A percentile compares a stretch with the other conserved stretches of the same genome.
These are phyloP conservation scores for Anthoceros angustus DNA, from an alignment of 225 moss, liverwort and hornwort species.

Conservation along the genomic window DNA sequence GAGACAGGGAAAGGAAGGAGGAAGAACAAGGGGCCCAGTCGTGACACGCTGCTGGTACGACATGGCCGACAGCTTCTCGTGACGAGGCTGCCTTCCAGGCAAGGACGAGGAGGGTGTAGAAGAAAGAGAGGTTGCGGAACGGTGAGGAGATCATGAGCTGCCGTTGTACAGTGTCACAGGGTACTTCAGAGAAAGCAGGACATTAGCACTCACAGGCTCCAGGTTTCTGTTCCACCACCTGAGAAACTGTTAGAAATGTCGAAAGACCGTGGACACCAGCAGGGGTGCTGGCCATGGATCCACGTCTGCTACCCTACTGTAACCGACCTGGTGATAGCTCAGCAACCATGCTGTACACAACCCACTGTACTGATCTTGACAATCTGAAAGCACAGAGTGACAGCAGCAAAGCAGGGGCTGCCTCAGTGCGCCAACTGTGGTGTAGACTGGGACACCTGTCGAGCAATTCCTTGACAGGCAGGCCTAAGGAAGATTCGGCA, in stretches of 20 bases:
- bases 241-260: background rate
- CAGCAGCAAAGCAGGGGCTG: background rate
- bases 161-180: background rate
- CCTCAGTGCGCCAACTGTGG: background rate
- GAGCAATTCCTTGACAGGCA: background rate
- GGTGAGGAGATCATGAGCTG: background rate
- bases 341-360: background rate
- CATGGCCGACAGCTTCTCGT: background rate
- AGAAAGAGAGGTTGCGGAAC: background rate
- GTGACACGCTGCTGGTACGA: background rate
- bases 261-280: background rate
- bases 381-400: background rate
- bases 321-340: background rate
- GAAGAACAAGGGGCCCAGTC: background rate
- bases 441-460: slow-evolving; percentile 1
- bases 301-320: no score
- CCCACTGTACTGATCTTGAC: background rate
- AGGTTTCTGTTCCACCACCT: background rate
- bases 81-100: background rate
- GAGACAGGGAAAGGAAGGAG: no score
- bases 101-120: background rate
- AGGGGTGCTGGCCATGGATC: background rate
- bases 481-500: background rate
- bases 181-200: background rate
- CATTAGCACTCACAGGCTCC: background rate